A percentile compares a stretch with the other conserved stretches of the same genome.
Evolutionary conservation across 306 rosid species (phyloP).

Genomic region (Herpetospermum pedunculosum): DNA sequence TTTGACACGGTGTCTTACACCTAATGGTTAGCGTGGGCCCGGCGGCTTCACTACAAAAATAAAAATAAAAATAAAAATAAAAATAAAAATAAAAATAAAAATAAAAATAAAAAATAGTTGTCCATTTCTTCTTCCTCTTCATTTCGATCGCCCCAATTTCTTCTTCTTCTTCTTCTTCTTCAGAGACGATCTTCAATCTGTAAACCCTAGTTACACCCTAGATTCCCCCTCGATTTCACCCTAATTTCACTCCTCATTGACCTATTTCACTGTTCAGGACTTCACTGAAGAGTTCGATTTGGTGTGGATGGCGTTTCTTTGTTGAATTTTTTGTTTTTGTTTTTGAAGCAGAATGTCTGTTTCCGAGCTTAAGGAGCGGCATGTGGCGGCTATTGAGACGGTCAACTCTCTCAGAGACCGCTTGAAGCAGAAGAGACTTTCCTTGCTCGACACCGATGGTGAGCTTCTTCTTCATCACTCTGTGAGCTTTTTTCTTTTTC

Average conservation of each 20-base stretch:
- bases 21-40: constrained; percentile 1
- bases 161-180: background rate
- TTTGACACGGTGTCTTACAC: background rate
- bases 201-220: background rate
- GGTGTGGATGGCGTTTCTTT: constrained; percentile 15
- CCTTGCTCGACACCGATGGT: constrained; percentile 84
- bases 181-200: background rate
- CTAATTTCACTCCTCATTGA: background rate
- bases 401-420: constrained; percentile 71
- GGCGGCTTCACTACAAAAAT: background rate
- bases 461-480: constrained; percentile 4
- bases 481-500: background rate
- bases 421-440: constrained; percentile 50
- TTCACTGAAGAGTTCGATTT: background rate
- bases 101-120: background rate
- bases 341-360: constrained; percentile 53
- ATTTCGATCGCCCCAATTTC: background rate
- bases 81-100: background rate
- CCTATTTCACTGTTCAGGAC: background rate
- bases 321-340: constrained; percentile 5
- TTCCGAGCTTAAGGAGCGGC: constrained; percentile 87
- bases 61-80: background rate
- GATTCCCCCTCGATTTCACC: background rate
- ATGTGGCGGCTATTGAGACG: constrained; percentile 59
- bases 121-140: background rate